These are phyloP conservation scores for Sclerotinia sclerotiorum DNA, from an alignment of 2,329 filamentous ascomycete species.

Conservation along the genomic window DNA sequence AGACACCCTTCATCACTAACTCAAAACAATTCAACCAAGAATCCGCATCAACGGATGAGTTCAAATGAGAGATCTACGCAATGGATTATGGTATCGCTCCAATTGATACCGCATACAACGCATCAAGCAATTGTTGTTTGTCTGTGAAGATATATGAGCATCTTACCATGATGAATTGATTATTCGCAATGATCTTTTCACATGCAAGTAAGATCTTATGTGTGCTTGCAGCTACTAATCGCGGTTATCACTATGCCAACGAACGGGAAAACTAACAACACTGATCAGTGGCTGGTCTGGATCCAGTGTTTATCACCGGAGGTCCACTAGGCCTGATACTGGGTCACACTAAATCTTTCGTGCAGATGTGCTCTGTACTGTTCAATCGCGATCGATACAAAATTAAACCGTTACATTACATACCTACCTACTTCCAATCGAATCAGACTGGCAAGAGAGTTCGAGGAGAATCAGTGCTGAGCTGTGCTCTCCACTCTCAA, in stretches of 20 bases:
- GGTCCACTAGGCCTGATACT: neutral
- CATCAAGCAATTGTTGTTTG: neutral
- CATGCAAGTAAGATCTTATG: neutral
- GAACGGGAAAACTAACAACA: slow-evolving; percentile 4
- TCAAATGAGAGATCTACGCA: neutral
- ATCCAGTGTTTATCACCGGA: slow-evolving; percentile 17
- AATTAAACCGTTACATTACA: neutral
- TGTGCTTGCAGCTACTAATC: neutral
- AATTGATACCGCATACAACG: neutral
- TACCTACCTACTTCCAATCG: neutral
- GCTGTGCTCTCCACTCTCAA: slow-evolving; percentile 28
- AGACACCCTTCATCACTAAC: neutral
- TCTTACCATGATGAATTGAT: neutral
- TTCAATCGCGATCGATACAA: neutral
- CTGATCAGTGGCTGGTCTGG: slow-evolving; percentile 16
- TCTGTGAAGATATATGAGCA: neutral
- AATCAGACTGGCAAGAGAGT: slow-evolving; percentile 14
- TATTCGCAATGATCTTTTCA: neutral
- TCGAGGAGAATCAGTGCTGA: slow-evolving; percentile 23
- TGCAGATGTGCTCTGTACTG: neutral
- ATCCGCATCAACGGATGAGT: neutral
- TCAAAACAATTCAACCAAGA: neutral
- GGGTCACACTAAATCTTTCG: slow-evolving; percentile 6
- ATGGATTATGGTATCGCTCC: neutral
- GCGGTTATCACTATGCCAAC: slow-evolving; percentile 20